Evolutionary conservation across 2,329 filamentous ascomycete genomes (phyloP), one percentile per base, ranked within the genome.

Genomic region (Huntiella moniliformis): DNA sequence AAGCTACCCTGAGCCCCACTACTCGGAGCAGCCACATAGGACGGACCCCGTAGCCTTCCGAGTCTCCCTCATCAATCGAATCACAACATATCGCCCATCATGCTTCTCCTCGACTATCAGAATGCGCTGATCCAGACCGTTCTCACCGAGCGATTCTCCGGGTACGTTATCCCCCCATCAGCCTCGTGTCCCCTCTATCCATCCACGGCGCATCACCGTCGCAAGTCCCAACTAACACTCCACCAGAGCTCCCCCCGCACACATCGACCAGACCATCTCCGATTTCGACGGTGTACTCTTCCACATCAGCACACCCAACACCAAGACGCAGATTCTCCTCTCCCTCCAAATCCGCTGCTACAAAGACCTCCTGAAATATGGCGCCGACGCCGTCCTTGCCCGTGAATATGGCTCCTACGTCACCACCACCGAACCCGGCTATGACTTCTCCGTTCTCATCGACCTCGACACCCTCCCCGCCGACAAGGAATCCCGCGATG

Each of bases 261-360:
- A 83, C 55, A 94, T 99, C 62, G 92, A 98, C 66, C 91, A 99
- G 68, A 85, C 93, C 52, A 85, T 95, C 52, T 96, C 88, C 60
- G 91, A 99, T 66, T 99, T 99, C 60, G 92, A 98, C 66, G 88
- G 88, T 60, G 91, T 96, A 56, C 93, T 83, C 54, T 99, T 96
- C 66, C 91, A 98, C 64, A 87, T 98, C 58, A 96, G 88, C 34
- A 98, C 91, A 1, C 91, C 88, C 49, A 86, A 94, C 62, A 69
- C 77, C 51, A 96, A 96, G 71, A 79, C 84, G 42, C 85, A 92
- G 66, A 95, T 99, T 54, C 73, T 93, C 44, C 78, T 99, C 49
- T 98, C 91, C 16, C 82, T 98, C 56, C 77, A 85, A 62, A 85
- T 99, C 62, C 82, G 88, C 67, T 99, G 91, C 68, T 99, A 79